A percentile compares a stretch with the other conserved stretches of the same genome.
Evolutionary conservation across 2,329 filamentous ascomycete species (phyloP).

Genomic region (Rhynchosporium agropyri): DNA sequence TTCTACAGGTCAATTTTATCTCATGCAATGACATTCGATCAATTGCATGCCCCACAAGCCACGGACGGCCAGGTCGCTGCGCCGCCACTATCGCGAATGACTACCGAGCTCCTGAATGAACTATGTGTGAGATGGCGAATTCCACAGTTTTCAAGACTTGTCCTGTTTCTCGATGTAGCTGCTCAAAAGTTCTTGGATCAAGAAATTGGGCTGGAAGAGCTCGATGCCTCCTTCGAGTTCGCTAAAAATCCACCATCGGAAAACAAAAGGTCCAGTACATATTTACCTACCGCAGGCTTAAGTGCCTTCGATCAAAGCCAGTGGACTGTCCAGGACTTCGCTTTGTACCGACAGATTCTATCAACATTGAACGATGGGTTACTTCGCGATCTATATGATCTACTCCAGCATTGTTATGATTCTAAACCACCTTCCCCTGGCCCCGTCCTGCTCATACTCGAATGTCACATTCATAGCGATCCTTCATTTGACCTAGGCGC

Average conservation of each 20-base stretch:
- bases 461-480: conserved; percentile 81
- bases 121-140: conserved; percentile 87
- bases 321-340: conserved; percentile 72
- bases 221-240: conserved; percentile 82
- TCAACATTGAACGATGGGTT: conserved; percentile 77
- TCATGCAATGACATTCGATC: conserved; percentile 70
- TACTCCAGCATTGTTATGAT: conserved; percentile 88
- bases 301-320: conserved; percentile 58
- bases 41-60: conserved; percentile 55
- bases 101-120: conserved; percentile 81
- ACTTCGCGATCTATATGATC: conserved; percentile 82
- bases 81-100: conserved; percentile 70
- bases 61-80: conserved; percentile 47
- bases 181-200: conserved; percentile 83
- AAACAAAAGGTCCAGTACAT: conserved; percentile 50
- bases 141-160: conserved; percentile 76
- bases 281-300: conserved; percentile 47
- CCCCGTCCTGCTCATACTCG: conserved; percentile 75
- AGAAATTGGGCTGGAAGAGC: conserved; percentile 76
- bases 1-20: conserved; percentile 83
- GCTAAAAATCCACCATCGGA: conserved; percentile 73
- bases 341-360: conserved; percentile 74
- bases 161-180: conserved; percentile 82
- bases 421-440: conserved; percentile 81
- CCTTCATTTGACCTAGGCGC: conserved; percentile 70